These are phyloP conservation scores for sorghum (Sorghum bicolor) DNA, from an alignment of 176 grass and related monocot species.

Conservation along the genomic window DNA sequence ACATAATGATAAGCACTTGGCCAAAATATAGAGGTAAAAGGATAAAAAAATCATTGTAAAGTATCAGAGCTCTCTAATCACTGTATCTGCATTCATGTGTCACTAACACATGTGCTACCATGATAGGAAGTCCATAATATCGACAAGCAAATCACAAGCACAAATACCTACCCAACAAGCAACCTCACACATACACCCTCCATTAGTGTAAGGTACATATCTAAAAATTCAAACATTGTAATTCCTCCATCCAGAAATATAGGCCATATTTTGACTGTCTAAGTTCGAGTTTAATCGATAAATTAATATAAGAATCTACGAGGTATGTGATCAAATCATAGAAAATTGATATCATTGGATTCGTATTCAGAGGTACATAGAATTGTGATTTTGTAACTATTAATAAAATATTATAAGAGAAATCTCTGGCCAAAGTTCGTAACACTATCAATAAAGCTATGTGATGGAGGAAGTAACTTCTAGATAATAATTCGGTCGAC, in stretches of 20 bases:
- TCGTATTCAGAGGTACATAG: neutral
- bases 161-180: neutral
- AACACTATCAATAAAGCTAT: neutral
- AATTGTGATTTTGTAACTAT: neutral
- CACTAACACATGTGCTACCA: neutral
- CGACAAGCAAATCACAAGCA: neutral
- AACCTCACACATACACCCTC: neutral
- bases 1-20: slow-evolving; percentile 8
- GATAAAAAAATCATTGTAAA: neutral
- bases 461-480: neutral
- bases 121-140: neutral
- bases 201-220: neutral
- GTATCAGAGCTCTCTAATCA: neutral
- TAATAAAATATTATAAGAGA: neutral
- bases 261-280: neutral
- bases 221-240: neutral
- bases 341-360: neutral
- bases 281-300: neutral
- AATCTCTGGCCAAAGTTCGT: neutral
- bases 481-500: neutral
- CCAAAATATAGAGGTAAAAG: slow-evolving; percentile 26
- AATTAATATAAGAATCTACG: neutral
- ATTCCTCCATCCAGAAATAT: neutral
- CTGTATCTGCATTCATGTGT: neutral
- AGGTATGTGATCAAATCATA: neutral